A percentile compares a stretch with the other conserved stretches of the same genome.
Evolutionary conservation across 1,284 basidiomycete species (phyloP).

Genomic region (Fomitopsis schrenkii): DNA sequence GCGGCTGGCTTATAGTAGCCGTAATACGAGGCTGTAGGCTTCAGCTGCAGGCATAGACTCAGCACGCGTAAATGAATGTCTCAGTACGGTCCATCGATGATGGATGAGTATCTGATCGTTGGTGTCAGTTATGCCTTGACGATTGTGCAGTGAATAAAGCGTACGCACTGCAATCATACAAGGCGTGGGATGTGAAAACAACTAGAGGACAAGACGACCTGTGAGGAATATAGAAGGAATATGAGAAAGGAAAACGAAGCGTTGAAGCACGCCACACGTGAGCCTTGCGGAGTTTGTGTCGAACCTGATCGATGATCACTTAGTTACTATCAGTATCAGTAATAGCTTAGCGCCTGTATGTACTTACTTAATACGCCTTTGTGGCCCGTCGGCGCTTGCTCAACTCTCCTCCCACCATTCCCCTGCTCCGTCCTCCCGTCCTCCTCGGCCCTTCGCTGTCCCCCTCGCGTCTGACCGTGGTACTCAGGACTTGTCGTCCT

Average conservation of each 20-base stretch:
- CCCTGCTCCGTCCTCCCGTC: slow-evolving; percentile 17
- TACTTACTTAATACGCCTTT: slow-evolving; percentile 25
- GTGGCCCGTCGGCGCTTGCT: slow-evolving; percentile 15
- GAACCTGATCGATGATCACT: too few species aligned
- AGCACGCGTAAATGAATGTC: too few species aligned
- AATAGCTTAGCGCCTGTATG: too few species aligned
- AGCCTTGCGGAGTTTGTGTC: too few species aligned
- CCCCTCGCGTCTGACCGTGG: slow-evolving; percentile 6
- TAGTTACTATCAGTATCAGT: too few species aligned
- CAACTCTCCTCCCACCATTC: slow-evolving; percentile 26
- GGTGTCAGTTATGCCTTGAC: background rate
- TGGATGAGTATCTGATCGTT: too few species aligned
- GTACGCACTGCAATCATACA: background rate
- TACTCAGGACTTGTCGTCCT: slow-evolving; percentile 14
- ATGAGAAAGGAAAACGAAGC: background rate
- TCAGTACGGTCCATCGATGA: background rate
- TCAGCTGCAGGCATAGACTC: background rate
- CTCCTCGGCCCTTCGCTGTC: slow-evolving; percentile 15
- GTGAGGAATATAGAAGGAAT: background rate
- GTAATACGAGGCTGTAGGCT: too few species aligned
- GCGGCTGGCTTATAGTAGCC: background rate
- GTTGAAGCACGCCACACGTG: slow-evolving; percentile 11
- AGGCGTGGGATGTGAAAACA: background rate
- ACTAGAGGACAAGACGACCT: background rate
- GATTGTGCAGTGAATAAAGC: too few species aligned